Evolutionary conservation across 176 grass and related monocot genomes (phyloP).

Genomic region (Carex pumila): DNA sequence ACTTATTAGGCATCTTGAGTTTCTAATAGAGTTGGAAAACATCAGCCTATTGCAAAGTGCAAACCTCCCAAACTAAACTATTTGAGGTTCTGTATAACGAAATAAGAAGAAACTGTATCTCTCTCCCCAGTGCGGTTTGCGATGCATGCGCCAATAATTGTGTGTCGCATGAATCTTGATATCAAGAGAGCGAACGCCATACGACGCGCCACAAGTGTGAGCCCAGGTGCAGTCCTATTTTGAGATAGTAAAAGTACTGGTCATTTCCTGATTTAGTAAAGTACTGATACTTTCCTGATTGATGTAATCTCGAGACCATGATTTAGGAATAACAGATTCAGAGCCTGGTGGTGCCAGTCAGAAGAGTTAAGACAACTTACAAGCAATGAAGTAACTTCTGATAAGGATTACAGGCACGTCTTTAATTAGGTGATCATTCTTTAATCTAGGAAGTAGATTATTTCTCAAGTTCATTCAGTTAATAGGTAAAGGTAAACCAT

Average conservation of each 20-base stretch:
- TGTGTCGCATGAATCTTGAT: too few species aligned
- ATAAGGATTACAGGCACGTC: neutral
- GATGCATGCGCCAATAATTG: too few species aligned
- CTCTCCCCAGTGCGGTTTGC: too few species aligned
- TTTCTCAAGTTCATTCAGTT: neutral
- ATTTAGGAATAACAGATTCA: neutral
- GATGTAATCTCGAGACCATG: neutral
- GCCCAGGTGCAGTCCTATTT: neutral
- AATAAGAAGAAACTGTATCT: neutral
- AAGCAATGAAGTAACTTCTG: neutral
- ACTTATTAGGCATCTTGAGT: neutral
- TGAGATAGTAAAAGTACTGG: neutral
- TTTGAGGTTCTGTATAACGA: neutral
- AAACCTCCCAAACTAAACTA: neutral
- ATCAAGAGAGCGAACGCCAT: too few species aligned
- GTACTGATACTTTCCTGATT: neutral
- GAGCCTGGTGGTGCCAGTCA: neutral
- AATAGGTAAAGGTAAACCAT: neutral
- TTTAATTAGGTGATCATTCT: neutral
- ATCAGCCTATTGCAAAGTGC: too few species aligned
- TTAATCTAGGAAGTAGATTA: neutral
- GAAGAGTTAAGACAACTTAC: neutral
- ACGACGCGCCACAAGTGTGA: too few species aligned
- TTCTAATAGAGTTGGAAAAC: neutral
- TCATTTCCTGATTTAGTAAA: neutral